Base-by-base conservation (phyloP, 1,284 basidiomycete genomes). In the Cryptococcus sp. region DNA sequence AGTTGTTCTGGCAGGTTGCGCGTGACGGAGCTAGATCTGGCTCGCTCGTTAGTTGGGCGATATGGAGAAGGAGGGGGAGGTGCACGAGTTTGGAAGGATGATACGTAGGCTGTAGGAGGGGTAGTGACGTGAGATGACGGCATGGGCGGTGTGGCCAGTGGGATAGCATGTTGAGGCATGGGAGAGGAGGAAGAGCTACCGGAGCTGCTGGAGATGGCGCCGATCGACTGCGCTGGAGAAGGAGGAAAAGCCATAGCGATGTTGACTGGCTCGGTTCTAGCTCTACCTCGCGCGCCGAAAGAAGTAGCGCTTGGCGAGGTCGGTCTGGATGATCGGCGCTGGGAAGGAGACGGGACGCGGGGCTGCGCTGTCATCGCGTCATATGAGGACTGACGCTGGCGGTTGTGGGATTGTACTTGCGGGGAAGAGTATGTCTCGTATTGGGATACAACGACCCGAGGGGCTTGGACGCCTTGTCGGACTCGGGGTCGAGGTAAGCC, bases 1-100 rank as follows among this genome's bases (percentile, higher is more conserved):
- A 64, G 20, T 16, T 57, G 48, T 58, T 61, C 61, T 7, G 62
- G 61, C 19, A 68, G 50, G 3, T 55, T 55, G 8, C 61, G 56
- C n/a, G 58, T 57, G 13, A 58, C 23, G 6, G 59, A 53, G 2
- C 55, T 39, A 2, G 40, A 58, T 19, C 64, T 55, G 40, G 67
- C 61, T 43, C 59, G 54, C 16, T 55, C 52, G 46, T 56, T 62
- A 26, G 69, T 70, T 0, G 68, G 64, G 19, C 68, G 61, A 47
- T 71, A 73, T 25, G 71, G 71, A 11, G 69, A 72, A 11, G 68
- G 68, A 6, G 70, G 70, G 13, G 70, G 66, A 1, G 65, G 62
- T 5, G 62, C 65, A 13, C 62, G 58, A 11, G 54, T 25, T 39
- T 68, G 64, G 50, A 68, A 59, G 8, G 60, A 57, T 1, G 68